A percentile compares a stretch with the other conserved stretches of the same genome.
Conservation (phyloP, 116 monocot species). For the Zostera marina region DNA sequence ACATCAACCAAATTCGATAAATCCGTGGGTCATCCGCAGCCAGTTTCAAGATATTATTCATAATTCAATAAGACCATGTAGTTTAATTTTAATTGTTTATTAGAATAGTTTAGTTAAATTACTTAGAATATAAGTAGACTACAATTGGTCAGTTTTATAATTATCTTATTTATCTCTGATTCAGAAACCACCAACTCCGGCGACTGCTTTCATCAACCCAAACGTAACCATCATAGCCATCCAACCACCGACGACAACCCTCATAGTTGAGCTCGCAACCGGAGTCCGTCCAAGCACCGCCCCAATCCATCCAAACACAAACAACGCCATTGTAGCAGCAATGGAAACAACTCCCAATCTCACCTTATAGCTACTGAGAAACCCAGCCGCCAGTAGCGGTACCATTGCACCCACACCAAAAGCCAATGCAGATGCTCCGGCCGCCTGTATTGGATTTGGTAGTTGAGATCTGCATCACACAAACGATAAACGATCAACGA, state of each 20-base stretch:
- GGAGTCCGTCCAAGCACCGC: constrained; percentile 43
- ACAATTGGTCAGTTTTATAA: no score
- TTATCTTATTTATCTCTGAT: no score
- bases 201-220: constrained; percentile 34
- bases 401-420: constrained; percentile 46
- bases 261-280: constrained; percentile 15
- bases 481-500: no score
- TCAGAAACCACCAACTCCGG: constrained; percentile 7
- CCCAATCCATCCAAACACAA: constrained; percentile 33
- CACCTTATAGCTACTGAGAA: constrained; percentile 25
- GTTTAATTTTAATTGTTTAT: no score
- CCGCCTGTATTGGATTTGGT: constrained; percentile 52
- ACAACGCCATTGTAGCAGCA: constrained; percentile 25
- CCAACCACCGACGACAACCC: constrained; percentile 58
- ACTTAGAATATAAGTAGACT: no score
- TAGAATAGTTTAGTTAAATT: no score
- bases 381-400: constrained; percentile 47
- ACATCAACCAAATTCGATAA: no score
- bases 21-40: no score
- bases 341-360: constrained; percentile 28
- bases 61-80: no score
- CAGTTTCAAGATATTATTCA: no score
- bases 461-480: constrained; percentile 12
- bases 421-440: constrained; percentile 44
- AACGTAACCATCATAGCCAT: constrained; percentile 52